These are phyloP conservation scores for Fusarium sp. DNA, from an alignment of 2,329 filamentous ascomycete species.

Conservation along the genomic window DNA sequence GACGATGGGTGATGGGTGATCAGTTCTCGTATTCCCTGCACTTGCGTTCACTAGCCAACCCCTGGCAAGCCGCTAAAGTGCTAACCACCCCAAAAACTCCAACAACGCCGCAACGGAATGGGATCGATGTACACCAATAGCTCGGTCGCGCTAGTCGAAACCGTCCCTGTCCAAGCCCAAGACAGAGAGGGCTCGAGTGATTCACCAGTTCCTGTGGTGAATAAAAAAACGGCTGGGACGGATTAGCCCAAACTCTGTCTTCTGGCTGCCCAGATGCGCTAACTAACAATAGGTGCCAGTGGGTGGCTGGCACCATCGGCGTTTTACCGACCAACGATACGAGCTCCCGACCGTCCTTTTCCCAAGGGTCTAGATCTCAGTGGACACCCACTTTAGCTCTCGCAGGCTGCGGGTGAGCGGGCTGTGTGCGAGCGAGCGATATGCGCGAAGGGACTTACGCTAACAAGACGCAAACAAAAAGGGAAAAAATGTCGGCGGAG, in stretches of 20 bases:
- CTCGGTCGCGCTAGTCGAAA: neutral
- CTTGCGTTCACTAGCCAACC: constrained; percentile 36
- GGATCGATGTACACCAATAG: constrained; percentile 19
- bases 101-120: constrained; percentile 4
- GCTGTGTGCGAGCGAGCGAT: constrained; percentile 1
- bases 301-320: constrained; percentile 5
- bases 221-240: neutral
- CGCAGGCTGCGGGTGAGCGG: neutral
- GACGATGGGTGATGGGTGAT: constrained; percentile 22
- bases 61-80: constrained; percentile 19
- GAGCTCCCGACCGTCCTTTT: constrained; percentile 16
- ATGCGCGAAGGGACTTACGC: constrained; percentile 28
- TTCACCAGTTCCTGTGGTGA: neutral
- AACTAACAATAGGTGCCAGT: neutral
- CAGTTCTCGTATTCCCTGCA: constrained; percentile 27
- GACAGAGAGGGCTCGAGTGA: neutral
- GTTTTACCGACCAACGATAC: constrained; percentile 22
- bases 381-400: constrained; percentile 6
- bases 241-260: neutral
- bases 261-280: neutral
- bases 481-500: constrained; percentile 10
- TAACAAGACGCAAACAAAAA: neutral
- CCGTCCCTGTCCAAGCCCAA: constrained; percentile 3
- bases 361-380: constrained; percentile 26
- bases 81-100: neutral